Conservation (phyloP, 2,329 filamentous ascomycete genomes). For the Didymella exigua region DNA sequence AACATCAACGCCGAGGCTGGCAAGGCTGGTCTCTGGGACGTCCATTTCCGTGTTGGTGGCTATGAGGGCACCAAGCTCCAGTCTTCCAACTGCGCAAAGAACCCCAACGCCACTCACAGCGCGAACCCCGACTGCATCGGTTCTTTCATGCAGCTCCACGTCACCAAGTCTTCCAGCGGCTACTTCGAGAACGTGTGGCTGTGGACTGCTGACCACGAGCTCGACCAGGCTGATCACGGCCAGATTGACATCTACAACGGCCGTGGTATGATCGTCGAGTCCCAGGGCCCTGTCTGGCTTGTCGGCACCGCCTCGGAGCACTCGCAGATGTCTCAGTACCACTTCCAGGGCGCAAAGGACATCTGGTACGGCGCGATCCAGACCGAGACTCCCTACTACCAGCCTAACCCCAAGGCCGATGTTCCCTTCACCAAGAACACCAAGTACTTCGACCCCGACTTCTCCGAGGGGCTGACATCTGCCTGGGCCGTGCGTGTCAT, state of each 20-base stretch:
- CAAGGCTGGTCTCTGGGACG: slow-evolving; percentile 85
- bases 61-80: slow-evolving; percentile 83
- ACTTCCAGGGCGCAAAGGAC: slow-evolving; percentile 65
- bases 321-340: slow-evolving; percentile 72
- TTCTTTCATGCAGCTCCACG: slow-evolving; percentile 68
- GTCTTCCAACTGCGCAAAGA: slow-evolving; percentile 79
- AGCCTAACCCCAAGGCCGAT: slow-evolving; percentile 66
- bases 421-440: slow-evolving; percentile 60
- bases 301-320: slow-evolving; percentile 71
- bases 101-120: slow-evolving; percentile 65
- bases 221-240: slow-evolving; percentile 72
- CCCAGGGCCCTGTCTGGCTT: slow-evolving; percentile 76
- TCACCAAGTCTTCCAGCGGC: slow-evolving; percentile 62
- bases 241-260: slow-evolving; percentile 89
- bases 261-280: slow-evolving; percentile 81
- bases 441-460: slow-evolving; percentile 52
- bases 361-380: slow-evolving; percentile 69
- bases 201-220: slow-evolving; percentile 90
- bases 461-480: slow-evolving; percentile 46
- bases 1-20: slow-evolving; percentile 75
- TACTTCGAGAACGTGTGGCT: slow-evolving; percentile 92
- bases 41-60: slow-evolving; percentile 93
- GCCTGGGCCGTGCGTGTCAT: slow-evolving; percentile 55
- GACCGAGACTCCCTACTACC: slow-evolving; percentile 74
- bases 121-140: slow-evolving; percentile 73